Percentiles rank a stretch among this genome's conserved stretches.
phyloP scores from a whole-genome alignment of 148 eudicot genomes.

The Oxyria digyna region DNA sequence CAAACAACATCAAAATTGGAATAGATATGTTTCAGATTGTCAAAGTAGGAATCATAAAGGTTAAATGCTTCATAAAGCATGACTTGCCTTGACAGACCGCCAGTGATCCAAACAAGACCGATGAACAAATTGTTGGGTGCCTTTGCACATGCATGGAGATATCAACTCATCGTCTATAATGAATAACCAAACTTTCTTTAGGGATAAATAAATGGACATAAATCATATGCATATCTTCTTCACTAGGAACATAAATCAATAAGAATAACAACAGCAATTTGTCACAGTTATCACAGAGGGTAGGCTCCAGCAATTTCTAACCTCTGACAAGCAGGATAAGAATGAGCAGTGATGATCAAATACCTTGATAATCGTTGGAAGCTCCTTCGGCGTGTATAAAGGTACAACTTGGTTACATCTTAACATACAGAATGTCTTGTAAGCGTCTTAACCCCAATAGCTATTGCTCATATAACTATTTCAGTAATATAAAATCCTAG shows the following conservation, averaged over 20 bases:
- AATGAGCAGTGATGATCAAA: not conserved
- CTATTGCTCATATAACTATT: not conserved
- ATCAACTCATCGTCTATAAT: constrained; percentile 63
- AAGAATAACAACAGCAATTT: not conserved
- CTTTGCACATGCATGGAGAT: constrained; percentile 97
- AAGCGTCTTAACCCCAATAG: not conserved
- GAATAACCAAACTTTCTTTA: not conserved
- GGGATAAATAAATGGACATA: not conserved
- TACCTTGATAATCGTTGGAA: not conserved
- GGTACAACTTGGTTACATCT: not conserved
- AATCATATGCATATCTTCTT: too few relatives aligned
- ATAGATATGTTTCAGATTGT: not conserved
- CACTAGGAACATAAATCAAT: not conserved
- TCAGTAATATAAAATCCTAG: too few relatives aligned
- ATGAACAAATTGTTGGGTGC: constrained; percentile 92
- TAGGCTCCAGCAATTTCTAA: not conserved
- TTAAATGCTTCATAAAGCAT: not conserved
- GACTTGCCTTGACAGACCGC: constrained; percentile 87
- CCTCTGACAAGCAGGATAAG: not conserved
- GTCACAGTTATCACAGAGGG: not conserved
- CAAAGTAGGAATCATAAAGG: not conserved
- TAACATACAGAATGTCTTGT: not conserved
- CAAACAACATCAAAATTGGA: not conserved
- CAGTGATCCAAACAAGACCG: constrained; percentile 94
- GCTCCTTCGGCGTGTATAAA: not conserved